Base-by-base conservation (phyloP, 345 rosid species). In the Salix dunnii region DNA sequence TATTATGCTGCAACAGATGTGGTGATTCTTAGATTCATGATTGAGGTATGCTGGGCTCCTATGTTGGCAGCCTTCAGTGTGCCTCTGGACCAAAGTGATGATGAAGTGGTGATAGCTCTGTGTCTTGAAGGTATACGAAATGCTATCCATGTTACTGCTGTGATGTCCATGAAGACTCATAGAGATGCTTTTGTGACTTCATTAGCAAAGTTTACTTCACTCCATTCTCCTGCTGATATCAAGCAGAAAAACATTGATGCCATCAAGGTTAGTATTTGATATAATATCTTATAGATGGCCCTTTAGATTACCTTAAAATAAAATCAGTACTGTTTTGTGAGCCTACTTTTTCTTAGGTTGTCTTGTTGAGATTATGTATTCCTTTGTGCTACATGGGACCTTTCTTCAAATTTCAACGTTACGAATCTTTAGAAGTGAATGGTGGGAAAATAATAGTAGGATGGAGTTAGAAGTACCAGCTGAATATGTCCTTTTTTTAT, bases 41-140 rank as follows among this genome's bases (percentile, higher is more conserved):
- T 94, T 77, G 99, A 96, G 87, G 99, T 86, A 64, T 96, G 99
- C 85, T 96, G 99, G 99, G 99, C 99, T 82, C 98, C 98, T 60
- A 94, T 96, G 99, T 79, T 96, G 90, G 99, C 99, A 76, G 99
- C 99, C 81, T 96, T 96, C 88, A 96, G 99, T 76, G 98, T 96
- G 76, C 99, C 98, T 65, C 96, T 96, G 64, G 99, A 96, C 82
- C 98, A 90, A 87, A 96, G 98, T 84, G 99, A 91, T 69, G 97
- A 94, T 84, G 93, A 92, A 81, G 91, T 91, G 36, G 84, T 94
- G 78, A 86, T 95, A 87, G 81, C 90, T 77, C 83, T 92, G 68
- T 96, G 99, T 85, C 94, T 96, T 74, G 96, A 96, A 85, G 99
- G 99, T 72, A 91, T 96, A 80, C 98, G 91, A 68, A 80, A 55